Evolutionary conservation across 805 yeast species (phyloP), one percentile per base, ranked within the genome.

Genomic region (Sugiyamaella floridensis): DNA sequence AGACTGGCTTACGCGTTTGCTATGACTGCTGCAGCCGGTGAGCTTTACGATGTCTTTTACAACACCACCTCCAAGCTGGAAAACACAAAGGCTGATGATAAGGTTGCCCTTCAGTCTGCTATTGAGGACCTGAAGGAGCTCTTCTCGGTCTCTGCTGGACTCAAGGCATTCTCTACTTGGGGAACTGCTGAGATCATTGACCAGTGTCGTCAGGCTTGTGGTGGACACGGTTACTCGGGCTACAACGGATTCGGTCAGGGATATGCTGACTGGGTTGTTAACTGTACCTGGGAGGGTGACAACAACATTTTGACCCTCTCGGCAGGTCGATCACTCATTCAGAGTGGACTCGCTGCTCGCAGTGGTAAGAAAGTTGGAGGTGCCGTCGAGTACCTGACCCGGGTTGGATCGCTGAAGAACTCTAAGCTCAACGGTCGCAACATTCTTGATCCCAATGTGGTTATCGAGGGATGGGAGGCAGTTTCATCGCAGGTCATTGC

Each of bases 271-370:
- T 92, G 95, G 88, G 96, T 86, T 12, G 97, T 90, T 42, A 96
- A 90, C 72, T 89, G 96, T 70, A 89, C 97, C n/a, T 89, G 97
- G 97, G 97, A 89, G 73, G 97, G 97, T 69, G 97, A 89, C 70
- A 89, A 89, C 74, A 89, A 82, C 63, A 84, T 89, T 43, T 75
- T 89, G 58, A 85, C 89, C 2, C 80, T 88, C 69, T 83, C 88
- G 48, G 81, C 88, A 55, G 97, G 96, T 52, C 83, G 92, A 67
- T 81, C 92, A 16, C 74, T 83, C 28, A 72, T 83, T 56, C 85
- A 79, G 67, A 70, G 72, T 53, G 75, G 76, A 22, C 64, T 71
- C 48, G 61, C 63, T 6, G 58, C 71, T 37, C 69, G 71, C 49
- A 67, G 71, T 51, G 79, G 78, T 53, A 73, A 75, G 62, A 61